A percentile compares a stretch with the other conserved stretches of the same genome.
Evolutionary conservation across 345 rosid genomes (phyloP).

Genomic region (Odontarrhena argentea): DNA sequence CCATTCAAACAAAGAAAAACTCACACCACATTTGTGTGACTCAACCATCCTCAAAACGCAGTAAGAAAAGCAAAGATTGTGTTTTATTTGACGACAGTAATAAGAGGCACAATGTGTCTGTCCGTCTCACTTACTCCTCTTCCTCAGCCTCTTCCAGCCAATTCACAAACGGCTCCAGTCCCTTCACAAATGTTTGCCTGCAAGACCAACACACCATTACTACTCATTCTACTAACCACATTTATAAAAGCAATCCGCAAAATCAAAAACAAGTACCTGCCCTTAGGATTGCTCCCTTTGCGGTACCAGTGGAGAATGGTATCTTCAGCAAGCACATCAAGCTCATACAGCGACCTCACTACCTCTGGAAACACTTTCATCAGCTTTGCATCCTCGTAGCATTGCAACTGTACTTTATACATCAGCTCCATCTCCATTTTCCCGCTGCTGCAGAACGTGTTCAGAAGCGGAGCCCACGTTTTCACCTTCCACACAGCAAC

Average conservation of each 20-base stretch:
- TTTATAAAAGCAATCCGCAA: background rate
- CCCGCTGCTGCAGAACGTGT: conserved; percentile 78
- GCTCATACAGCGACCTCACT: conserved; percentile 81
- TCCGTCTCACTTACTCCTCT: conserved; percentile 58
- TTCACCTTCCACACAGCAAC: conserved; percentile 60
- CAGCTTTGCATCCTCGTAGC: conserved; percentile 96
- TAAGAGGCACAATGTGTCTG: background rate
- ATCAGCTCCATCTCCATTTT: conserved; percentile 92
- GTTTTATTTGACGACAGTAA: conserved; percentile 1
- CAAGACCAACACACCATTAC: conserved; percentile 2
- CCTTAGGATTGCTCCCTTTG: conserved; percentile 87
- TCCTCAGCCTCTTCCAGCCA: conserved; percentile 99
- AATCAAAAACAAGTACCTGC: conserved; percentile 54
- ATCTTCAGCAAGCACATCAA: conserved; percentile 95
- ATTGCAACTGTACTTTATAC: conserved; percentile 97
- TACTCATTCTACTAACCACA: background rate
- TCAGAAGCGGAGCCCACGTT: conserved; percentile 82
- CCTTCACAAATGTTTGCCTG: conserved; percentile 93
- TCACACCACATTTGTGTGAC: background rate
- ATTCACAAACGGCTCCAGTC: conserved; percentile 86
- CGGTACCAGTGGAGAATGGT: conserved; percentile 92
- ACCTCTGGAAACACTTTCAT: conserved; percentile 94
- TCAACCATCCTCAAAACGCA: background rate
- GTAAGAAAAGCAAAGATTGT: conserved; percentile 4
- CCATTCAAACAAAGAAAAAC: background rate